Percentiles rank a stretch among this genome's conserved stretches.
These are phyloP conservation scores for Hydrangea macrophylla DNA, from an alignment of 148 eudicot genomes.

Conservation along the genomic window DNA sequence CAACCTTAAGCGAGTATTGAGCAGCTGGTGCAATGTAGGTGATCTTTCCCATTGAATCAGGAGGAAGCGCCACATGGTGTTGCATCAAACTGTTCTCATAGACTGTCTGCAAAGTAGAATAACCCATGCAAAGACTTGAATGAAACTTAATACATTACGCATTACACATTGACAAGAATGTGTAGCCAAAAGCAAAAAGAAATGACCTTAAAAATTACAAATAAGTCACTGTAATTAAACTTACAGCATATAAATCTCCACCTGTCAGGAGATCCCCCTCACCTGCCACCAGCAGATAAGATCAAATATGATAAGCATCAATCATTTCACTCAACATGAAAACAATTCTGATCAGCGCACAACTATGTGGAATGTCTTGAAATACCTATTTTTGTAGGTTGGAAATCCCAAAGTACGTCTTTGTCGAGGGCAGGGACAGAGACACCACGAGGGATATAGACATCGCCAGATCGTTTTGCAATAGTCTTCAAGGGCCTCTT, in stretches of 20 bases:
- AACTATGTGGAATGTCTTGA: slow-evolving; percentile 8
- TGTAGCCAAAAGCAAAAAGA: not conserved
- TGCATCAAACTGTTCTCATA: slow-evolving; percentile 82
- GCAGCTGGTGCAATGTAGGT: slow-evolving; percentile 93
- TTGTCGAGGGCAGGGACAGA: slow-evolving; percentile 93
- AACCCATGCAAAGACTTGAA: slow-evolving; percentile 12
- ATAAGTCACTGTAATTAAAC: slow-evolving; percentile 24
- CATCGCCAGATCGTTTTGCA: slow-evolving; percentile 88
- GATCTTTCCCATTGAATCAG: slow-evolving; percentile 96
- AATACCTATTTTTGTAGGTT: slow-evolving; percentile 82
- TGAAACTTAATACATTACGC: slow-evolving; percentile 14
- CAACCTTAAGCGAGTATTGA: slow-evolving; percentile 85
- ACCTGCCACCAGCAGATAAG: slow-evolving; percentile 44
- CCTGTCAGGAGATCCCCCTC: slow-evolving; percentile 95
- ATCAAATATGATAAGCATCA: slow-evolving; percentile 1
- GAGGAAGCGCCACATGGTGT: slow-evolving; percentile 91
- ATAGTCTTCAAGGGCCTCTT: slow-evolving; percentile 98
- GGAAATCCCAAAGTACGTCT: slow-evolving; percentile 92
- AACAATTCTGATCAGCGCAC: not conserved
- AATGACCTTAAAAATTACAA: not conserved
- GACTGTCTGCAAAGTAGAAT: slow-evolving; percentile 54
- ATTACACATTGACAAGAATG: no score
- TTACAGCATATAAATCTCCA: slow-evolving; percentile 98
- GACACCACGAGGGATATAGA: slow-evolving; percentile 98
- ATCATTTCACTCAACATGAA: not conserved